Conservation (phyloP, 179 eudicot genomes). For the Camellia oleifera region DNA sequence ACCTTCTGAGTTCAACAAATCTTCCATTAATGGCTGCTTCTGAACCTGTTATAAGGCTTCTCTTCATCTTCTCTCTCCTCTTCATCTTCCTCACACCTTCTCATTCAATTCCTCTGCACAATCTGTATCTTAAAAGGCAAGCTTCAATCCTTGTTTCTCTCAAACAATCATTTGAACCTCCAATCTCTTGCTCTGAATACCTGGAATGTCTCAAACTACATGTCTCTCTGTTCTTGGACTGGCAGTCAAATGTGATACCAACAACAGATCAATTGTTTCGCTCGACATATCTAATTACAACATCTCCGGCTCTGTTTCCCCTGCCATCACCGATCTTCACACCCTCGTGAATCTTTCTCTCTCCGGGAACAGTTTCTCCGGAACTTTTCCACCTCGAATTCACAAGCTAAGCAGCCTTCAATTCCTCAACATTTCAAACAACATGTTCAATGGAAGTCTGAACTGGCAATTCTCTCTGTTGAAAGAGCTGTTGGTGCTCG, state of each 20-base stretch:
- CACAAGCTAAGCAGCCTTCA: constrained; percentile 38
- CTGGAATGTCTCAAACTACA: constrained; percentile 38
- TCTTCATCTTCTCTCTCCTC: constrained; percentile 12
- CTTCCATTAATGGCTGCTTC: constrained; percentile 1
- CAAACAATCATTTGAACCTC: constrained; percentile 26
- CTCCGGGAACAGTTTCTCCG: constrained; percentile 40
- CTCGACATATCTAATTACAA: constrained; percentile 50
- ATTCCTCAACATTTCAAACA: constrained; percentile 57
- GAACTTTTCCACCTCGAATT: constrained; percentile 30
- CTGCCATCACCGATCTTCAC: constrained; percentile 32
- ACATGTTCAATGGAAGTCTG: constrained; percentile 51
- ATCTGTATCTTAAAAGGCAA: constrained; percentile 24
- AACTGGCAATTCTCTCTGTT: constrained; percentile 37
- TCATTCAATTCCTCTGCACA: constrained; percentile 10
- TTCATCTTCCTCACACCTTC: constrained; percentile 11
- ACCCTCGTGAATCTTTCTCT: constrained; percentile 35
- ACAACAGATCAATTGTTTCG: constrained; percentile 23
- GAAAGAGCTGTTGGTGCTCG: constrained; percentile 41
- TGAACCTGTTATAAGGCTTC: constrained; percentile 6
- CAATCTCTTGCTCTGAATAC: constrained; percentile 18
- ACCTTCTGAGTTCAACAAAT: not conserved
- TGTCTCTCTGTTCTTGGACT: constrained; percentile 55
- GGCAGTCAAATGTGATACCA: constrained; percentile 41
- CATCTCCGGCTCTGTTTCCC: constrained; percentile 50
- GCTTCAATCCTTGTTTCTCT: constrained; percentile 36